A percentile compares a stretch with the other conserved stretches of the same genome.
phyloP scores from a whole-genome alignment of 2,329 filamentous ascomycete species.

The Volutella citrinella region DNA sequence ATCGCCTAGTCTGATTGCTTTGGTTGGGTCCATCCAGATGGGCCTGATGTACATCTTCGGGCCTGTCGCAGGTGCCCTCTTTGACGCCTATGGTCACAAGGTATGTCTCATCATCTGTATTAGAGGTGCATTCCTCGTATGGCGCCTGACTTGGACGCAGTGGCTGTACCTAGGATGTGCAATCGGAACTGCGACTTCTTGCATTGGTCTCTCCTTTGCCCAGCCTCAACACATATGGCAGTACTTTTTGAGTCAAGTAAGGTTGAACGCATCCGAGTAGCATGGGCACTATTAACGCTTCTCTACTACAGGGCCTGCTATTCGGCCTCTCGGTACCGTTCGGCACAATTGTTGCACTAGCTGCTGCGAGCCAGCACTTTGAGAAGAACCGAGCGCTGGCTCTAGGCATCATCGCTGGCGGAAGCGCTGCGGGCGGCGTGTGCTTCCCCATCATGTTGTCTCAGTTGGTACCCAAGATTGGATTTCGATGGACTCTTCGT shows the following conservation, averaged over 20 bases:
- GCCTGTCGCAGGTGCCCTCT: conserved; percentile 1
- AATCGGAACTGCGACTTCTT: background rate
- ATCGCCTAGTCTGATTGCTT: conserved; percentile 1
- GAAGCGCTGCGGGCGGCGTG: conserved; percentile 1
- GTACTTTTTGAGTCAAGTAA: conserved; percentile 6
- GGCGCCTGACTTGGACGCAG: too few species aligned
- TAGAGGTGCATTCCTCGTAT: too few species aligned
- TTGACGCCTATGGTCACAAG: conserved; percentile 4
- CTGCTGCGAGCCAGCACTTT: conserved; percentile 3
- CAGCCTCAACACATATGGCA: conserved; percentile 4
- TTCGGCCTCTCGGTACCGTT: conserved; percentile 4
- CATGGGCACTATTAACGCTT: too few species aligned
- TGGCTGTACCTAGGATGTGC: conserved; percentile 1
- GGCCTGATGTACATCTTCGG: conserved; percentile 3
- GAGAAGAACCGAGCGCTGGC: conserved; percentile 5
- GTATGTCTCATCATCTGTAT: too few species aligned
- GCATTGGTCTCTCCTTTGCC: conserved; percentile 5
- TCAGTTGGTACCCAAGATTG: too few species aligned
- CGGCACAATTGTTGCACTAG: conserved; percentile 2
- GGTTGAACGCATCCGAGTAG: too few species aligned
- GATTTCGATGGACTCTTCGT: too few species aligned
- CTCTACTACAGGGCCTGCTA: too few species aligned
- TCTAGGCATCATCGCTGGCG: conserved; percentile 4
- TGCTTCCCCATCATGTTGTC: conserved; percentile 5
- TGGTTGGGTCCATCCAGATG: conserved; percentile 4